A percentile compares a stretch with the other conserved stretches of the same genome.
Evolutionary conservation across 345 rosid species (phyloP).

Genomic region (Eucalyptus caleyi): DNA sequence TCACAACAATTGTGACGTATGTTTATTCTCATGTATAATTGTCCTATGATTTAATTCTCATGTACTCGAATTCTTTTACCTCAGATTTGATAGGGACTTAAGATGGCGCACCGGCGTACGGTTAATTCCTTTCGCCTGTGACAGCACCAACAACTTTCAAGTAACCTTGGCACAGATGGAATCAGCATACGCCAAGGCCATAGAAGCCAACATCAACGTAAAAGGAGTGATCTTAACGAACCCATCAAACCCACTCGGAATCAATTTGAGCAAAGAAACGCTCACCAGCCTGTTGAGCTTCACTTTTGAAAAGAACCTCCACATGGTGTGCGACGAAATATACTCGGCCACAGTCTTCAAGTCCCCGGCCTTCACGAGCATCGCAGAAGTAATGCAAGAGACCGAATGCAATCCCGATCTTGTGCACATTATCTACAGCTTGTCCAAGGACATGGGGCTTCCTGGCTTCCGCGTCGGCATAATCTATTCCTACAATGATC

Average conservation of each 20-base stretch:
- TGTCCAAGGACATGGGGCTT: constrained; percentile 90
- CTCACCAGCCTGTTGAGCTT: constrained; percentile 34
- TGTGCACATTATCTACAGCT: constrained; percentile 66
- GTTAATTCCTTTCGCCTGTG: constrained; percentile 51
- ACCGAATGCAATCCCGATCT: constrained; percentile 34
- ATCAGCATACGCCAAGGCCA: constrained; percentile 40
- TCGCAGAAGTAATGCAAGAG: constrained; percentile 48
- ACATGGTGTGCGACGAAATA: constrained; percentile 76
- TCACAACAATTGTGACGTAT: background rate
- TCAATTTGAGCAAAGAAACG: constrained; percentile 35
- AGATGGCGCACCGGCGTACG: constrained; percentile 75
- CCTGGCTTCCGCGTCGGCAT: constrained; percentile 85
- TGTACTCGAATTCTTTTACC: background rate
- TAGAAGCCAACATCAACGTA: constrained; percentile 26
- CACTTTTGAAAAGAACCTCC: constrained; percentile 41
- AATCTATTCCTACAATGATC: constrained; percentile 66
- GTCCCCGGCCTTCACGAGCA: constrained; percentile 42
- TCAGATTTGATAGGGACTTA: constrained; percentile 74
- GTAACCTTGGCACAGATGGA: constrained; percentile 43
- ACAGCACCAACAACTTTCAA: constrained; percentile 54
- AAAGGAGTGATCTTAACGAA: constrained; percentile 72
- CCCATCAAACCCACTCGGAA: constrained; percentile 91
- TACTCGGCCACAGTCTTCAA: constrained; percentile 61
- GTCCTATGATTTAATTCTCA: background rate
- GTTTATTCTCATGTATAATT: background rate